A percentile compares a stretch with the other conserved stretches of the same genome.
phyloP scores from a whole-genome alignment of 768 basidiomycete genomes.

The Tricholoma sp. region DNA sequence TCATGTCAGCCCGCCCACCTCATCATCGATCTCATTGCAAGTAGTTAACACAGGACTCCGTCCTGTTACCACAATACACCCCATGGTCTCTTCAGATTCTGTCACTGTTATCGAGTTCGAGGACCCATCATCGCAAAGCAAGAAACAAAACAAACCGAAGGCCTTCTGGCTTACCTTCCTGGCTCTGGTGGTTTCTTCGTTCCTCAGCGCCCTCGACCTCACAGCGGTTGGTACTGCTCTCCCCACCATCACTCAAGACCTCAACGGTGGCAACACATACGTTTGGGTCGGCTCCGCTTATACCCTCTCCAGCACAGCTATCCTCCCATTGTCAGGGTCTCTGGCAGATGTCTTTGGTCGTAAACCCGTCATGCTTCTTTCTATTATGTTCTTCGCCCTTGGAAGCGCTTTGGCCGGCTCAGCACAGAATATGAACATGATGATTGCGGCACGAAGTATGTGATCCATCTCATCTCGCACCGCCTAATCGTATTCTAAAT shows the following conservation, averaged over 20 bases:
- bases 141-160: background rate
- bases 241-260: conserved; percentile 6
- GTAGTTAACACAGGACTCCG: too few relatives aligned
- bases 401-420: conserved; percentile 35
- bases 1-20: too few relatives aligned
- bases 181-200: background rate
- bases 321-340: conserved; percentile 29
- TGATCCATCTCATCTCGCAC: background rate
- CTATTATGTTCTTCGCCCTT: conserved; percentile 27
- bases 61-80: too few relatives aligned
- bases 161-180: background rate
- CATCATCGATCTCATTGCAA: too few relatives aligned
- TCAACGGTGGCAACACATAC: background rate
- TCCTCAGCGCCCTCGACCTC: background rate
- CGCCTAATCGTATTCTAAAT: too few relatives aligned
- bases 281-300: conserved; percentile 19
- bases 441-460: conserved; percentile 32
- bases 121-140: too few relatives aligned
- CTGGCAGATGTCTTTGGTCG: conserved; percentile 30
- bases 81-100: too few relatives aligned
- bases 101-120: too few relatives aligned
- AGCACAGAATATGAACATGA: conserved; percentile 32
- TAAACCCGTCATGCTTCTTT: conserved; percentile 23
- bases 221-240: background rate
- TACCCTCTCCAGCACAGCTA: conserved; percentile 31